A percentile compares a stretch with the other conserved stretches of the same genome.
phyloP scores from a whole-genome alignment of 2,329 filamentous ascomycete genomes.

The Mycosphaerella sp. region DNA sequence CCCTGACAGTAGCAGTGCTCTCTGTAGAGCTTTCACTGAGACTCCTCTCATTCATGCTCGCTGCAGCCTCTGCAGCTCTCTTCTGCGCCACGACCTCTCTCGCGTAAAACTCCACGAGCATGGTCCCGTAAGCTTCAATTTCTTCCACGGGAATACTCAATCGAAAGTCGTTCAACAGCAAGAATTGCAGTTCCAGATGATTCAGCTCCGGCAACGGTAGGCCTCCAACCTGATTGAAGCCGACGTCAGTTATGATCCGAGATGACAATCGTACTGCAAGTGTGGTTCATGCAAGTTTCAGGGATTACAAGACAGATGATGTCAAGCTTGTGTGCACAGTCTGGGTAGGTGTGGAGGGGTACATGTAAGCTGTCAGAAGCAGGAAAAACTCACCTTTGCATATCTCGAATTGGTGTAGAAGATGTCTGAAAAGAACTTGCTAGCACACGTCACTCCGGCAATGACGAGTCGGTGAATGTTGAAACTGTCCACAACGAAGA shows the following conservation, averaged over 20 bases:
- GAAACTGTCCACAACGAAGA: conserved; percentile 96
- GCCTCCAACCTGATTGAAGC: conserved; percentile 68
- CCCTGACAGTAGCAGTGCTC: conserved; percentile 29
- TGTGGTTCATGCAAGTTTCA: neutral
- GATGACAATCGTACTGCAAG: neutral
- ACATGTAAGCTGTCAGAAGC: neutral
- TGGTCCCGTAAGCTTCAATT: conserved; percentile 92
- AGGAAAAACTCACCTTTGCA: conserved; percentile 66
- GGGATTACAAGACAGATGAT: neutral
- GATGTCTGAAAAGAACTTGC: conserved; percentile 98
- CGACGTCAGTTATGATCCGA: conserved; percentile 5
- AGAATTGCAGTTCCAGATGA: conserved; percentile 90
- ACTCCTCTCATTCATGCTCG: conserved; percentile 23
- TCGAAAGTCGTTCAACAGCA: conserved; percentile 92
- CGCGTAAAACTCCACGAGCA: conserved; percentile 97
- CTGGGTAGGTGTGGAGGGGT: conserved; percentile 5
- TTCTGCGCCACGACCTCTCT: conserved; percentile 72
- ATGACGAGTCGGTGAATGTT: conserved; percentile 98
- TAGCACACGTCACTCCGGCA: conserved; percentile 92
- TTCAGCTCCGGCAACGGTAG: conserved; percentile 88
- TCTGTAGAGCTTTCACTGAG: conserved; percentile 31
- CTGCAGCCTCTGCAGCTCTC: conserved; percentile 33
- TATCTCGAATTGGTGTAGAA: conserved; percentile 99
- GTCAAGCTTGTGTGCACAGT: neutral
- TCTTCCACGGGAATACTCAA: conserved; percentile 91